phyloP scores from a whole-genome alignment of 1,139 yeast genomes.

The Candida pseudoviswanathii region DNA sequence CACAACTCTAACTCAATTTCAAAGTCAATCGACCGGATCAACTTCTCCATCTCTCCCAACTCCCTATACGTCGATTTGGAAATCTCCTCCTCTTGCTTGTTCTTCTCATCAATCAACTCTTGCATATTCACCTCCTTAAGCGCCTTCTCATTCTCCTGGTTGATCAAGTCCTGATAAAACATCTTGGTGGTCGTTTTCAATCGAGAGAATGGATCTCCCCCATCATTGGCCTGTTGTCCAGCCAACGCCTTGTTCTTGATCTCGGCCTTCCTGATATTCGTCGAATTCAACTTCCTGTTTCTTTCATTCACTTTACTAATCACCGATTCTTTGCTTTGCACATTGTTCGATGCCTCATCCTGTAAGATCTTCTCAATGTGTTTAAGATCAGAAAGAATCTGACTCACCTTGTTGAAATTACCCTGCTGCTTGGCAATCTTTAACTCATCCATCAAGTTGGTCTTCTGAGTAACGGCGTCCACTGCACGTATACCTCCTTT shows the following conservation, averaged over 20 bases:
- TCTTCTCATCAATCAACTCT: conserved; percentile 37
- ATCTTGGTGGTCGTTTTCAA: conserved; percentile 84
- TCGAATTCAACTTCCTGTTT: conserved; percentile 79
- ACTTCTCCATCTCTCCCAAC: conserved; percentile 47
- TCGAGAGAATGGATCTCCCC: conserved; percentile 86
- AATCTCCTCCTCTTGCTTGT: conserved; percentile 40
- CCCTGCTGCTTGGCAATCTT: conserved; percentile 74
- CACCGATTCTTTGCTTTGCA: conserved; percentile 14
- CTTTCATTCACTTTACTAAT: conserved; percentile 75
- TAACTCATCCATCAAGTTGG: conserved; percentile 71
- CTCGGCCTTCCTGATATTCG: conserved; percentile 80
- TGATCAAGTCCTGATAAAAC: conserved; percentile 61
- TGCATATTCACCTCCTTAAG: conserved; percentile 43
- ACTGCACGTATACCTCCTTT: conserved; percentile 45
- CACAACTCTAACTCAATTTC: conserved; percentile 26
- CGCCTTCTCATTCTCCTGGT: conserved; percentile 49
- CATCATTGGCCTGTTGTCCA: conserved; percentile 30
- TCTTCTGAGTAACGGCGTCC: conserved; percentile 77
- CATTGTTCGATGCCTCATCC: conserved; percentile 12
- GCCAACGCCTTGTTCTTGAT: conserved; percentile 51
- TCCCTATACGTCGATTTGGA: conserved; percentile 46
- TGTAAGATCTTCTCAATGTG: conserved; percentile 32
- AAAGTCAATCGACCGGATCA: conserved; percentile 38
- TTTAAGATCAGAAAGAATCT: conserved; percentile 54
- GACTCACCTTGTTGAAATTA: conserved; percentile 52